phyloP scores from a whole-genome alignment of 768 basidiomycete species.

The Krasilnikovozyma curviuscula region DNA sequence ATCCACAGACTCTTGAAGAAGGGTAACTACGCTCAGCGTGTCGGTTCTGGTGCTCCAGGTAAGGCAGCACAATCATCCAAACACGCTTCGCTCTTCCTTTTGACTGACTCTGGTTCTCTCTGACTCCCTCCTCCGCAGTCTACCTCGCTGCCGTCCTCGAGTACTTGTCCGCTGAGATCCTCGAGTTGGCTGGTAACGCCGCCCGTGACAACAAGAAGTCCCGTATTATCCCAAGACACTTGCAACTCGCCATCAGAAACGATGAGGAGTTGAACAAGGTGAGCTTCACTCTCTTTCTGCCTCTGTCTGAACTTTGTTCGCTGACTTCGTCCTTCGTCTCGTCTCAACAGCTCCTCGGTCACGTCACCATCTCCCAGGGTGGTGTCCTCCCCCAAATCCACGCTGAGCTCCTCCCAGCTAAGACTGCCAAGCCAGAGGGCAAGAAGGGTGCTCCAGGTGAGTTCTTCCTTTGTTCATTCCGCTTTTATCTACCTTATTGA shows the following conservation, averaged over 20 bases:
- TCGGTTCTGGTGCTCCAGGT: slow-evolving; percentile 71
- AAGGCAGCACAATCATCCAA: neutral
- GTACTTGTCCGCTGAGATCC: slow-evolving; percentile 42
- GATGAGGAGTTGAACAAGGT: slow-evolving; percentile 51
- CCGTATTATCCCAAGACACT: slow-evolving; percentile 89
- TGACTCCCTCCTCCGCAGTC: slow-evolving; percentile 32
- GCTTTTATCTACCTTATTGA: too few relatives aligned
- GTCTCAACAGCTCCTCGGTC: slow-evolving; percentile 66
- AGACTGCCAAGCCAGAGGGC: slow-evolving; percentile 29
- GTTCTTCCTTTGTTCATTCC: too few relatives aligned
- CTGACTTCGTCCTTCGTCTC: too few relatives aligned
- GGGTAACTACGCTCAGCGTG: slow-evolving; percentile 72
- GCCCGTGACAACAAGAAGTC: slow-evolving; percentile 92
- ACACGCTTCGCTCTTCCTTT: too few relatives aligned
- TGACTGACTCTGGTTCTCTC: too few relatives aligned
- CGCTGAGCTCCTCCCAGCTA: slow-evolving; percentile 39
- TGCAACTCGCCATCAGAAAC: slow-evolving; percentile 30
- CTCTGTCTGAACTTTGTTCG: too few relatives aligned
- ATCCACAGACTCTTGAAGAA: slow-evolving; percentile 70
- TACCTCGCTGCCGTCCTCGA: neutral
- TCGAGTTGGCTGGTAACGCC: slow-evolving; percentile 90
- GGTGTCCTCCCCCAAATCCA: slow-evolving; percentile 62
- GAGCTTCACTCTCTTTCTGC: too few relatives aligned
- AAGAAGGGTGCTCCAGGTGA: too few relatives aligned
- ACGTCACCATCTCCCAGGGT: slow-evolving; percentile 77